Base-by-base conservation (phyloP, 2,329 filamentous ascomycete genomes). In the Neofusicoccum laricinum region DNA sequence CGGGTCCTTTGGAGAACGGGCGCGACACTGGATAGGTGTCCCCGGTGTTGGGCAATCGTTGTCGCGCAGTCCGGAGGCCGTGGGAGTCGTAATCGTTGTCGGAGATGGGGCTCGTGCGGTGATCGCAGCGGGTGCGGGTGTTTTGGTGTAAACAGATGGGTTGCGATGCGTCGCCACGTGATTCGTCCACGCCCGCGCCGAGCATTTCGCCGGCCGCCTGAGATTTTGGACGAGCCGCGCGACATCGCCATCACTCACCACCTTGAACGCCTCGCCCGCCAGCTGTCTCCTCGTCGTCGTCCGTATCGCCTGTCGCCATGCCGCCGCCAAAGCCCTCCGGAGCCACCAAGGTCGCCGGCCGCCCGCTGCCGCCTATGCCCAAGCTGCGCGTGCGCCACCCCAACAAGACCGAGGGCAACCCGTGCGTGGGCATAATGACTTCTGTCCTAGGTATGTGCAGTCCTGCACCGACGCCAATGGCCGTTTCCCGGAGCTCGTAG, bases 381-480 rank as follows among this genome's bases (percentile, higher is more conserved):
- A 86, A 88, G 72, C 83, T 91, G 65, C 85, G 86, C 70, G 83
- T 91, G 57, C 84, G 86, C 68, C 82, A 84, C 69, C 88, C 88
- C 57, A 87, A 90, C 71, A 81, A 84, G 69, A 78, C 84, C 68
- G 83, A 87, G 71, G 77, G 79, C 67, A 90, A 89, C 73, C 85
- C 88, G 62, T 91, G 89, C 72, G 74, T 89, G 57, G 82, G 84
- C 15, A 80, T 88, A 49, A 90, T 91, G 89, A 84, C 83, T 58
- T 84, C 86, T 61, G 85, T 90, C 70, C 76, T 90, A 71, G 87
- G 88, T 90, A 84, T 59, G 69, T 72, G 46, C 11, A 21, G 38
- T 25, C n/a, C 51, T 38, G 17, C 40, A 19, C 30, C 7, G 17
- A 11, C 15, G 5, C 19, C 32, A 14, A 15, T 25, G 25, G 14